Evolutionary conservation across 305 asterid species (phyloP).

Genomic region (Fraxinus baroniana): DNA sequence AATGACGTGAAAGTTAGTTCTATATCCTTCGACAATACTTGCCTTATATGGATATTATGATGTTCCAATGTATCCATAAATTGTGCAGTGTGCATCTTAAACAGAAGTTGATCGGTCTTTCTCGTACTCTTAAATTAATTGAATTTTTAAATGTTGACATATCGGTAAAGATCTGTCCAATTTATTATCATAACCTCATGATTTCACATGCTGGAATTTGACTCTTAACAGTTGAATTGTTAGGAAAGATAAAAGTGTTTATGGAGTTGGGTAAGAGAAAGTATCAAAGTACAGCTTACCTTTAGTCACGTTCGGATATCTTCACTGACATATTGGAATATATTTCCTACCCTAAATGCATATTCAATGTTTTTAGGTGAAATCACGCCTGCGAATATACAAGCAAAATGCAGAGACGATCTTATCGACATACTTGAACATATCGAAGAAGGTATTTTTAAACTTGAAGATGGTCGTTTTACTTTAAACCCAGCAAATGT

Average conservation of each 20-base stretch:
- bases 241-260: not conserved
- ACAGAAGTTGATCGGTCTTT: not conserved
- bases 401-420: slow-evolving; percentile 71
- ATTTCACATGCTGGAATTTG: not conserved
- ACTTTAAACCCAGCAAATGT: slow-evolving; percentile 13
- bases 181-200: not conserved
- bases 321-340: slow-evolving; percentile 11
- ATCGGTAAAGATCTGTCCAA: not conserved
- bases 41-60: not conserved
- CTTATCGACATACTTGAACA: slow-evolving; percentile 53
- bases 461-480: slow-evolving; percentile 14
- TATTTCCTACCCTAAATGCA: slow-evolving; percentile 1
- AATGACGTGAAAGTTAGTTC: not conserved
- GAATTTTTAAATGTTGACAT: not conserved
- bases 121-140: not conserved
- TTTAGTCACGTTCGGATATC: slow-evolving; percentile 21
- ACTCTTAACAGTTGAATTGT: not conserved
- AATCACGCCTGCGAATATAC: slow-evolving; percentile 72
- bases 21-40: not conserved
- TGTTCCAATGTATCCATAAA: not conserved
- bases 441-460: slow-evolving; percentile 56
- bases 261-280: not conserved
- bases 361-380: slow-evolving; percentile 52
- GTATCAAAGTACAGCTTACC: not conserved
- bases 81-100: not conserved